Evolutionary conservation across 345 rosid genomes (phyloP), one percentile per base, ranked within the genome.

Genomic region (Psidium guajava): DNA sequence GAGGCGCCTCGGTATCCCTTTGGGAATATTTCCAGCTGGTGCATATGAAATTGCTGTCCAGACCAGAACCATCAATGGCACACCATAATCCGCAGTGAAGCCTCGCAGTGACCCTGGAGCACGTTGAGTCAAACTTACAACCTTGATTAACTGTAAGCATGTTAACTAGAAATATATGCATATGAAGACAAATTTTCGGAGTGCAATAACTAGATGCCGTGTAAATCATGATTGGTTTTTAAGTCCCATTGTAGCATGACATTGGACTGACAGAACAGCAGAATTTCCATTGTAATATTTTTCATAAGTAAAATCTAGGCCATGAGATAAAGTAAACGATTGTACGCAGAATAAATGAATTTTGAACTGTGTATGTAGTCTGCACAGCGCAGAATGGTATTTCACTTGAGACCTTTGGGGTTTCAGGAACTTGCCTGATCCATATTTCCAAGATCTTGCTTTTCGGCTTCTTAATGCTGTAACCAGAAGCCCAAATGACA

Each of bases 371-470:
- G 77, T 16, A 28, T 64, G 20, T 69, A 32, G 77, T 69, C 12
- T 69, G 77, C 77, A 69, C 77, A 8, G 47, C 77, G 32, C 77
- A 69, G 80, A 69, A 69, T 36, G 47, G 22, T 12, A 82, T 69
- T 32, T 69, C 80, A 36, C 80, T 36, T 18, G 49, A 82, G 18
- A 55, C 84, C 61, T 55, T 52, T 82, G 64, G 55, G 61, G 69
- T 53, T 82, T 53, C 57, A 53, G 44, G 32, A 82, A 82, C 59
- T 89, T 90, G 95, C 98, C 98, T 82, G 97, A 92, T 82, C 98
- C 98, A 90, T 95, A 95, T 82, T 91, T 93, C 99, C 99, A 96
- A 77, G 95, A 87, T 85, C 98, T 92, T 88, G 99, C 98, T 91
- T 94, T 92, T 51, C 98, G 92, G 92, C 98, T 96, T 90, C 85